Percentiles rank a stretch among this genome's conserved stretches.
Conservation (phyloP, 1,284 basidiomycete species). For the Fistulinella staudtii region DNA sequence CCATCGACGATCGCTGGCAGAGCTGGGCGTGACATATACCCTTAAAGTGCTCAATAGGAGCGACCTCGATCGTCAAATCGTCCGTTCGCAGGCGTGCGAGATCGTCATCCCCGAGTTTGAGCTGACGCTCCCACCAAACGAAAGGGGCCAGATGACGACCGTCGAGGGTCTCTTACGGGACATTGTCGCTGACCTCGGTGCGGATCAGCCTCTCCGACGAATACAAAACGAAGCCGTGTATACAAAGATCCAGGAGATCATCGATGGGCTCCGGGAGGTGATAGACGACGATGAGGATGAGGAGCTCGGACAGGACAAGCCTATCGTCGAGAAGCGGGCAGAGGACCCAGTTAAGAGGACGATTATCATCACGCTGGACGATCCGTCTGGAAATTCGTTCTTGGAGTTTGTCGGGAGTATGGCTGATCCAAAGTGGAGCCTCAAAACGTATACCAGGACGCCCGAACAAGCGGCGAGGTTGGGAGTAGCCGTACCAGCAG, state of each 20-base stretch:
- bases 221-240: conserved; percentile 79
- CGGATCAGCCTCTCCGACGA: conserved; percentile 84
- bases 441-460: conserved; percentile 83
- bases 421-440: conserved; percentile 90
- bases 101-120: conserved; percentile 86
- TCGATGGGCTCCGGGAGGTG: conserved; percentile 66
- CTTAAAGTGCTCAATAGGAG: conserved; percentile 70
- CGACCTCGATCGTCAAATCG: conserved; percentile 91
- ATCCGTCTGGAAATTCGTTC: conserved; percentile 95
- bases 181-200: conserved; percentile 77
- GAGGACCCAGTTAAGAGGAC: conserved; percentile 51
- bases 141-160: conserved; percentile 91
- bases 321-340: conserved; percentile 33
- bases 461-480: conserved; percentile 81
- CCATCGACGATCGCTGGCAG: conserved; percentile 35
- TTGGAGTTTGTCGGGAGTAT: conserved; percentile 80
- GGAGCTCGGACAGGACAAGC: conserved; percentile 38
- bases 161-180: conserved; percentile 91
- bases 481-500: conserved; percentile 59
- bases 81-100: conserved; percentile 85
- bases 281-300: conserved; percentile 58
- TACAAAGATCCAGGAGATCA: conserved; percentile 74
- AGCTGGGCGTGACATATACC: conserved; percentile 73
- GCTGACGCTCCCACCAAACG: conserved; percentile 81
- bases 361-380: conserved; percentile 87